Percentiles rank a stretch among this genome's conserved stretches.
Conservation (phyloP, 2,329 filamentous ascomycete genomes). For the Diaporthe caulivora region DNA sequence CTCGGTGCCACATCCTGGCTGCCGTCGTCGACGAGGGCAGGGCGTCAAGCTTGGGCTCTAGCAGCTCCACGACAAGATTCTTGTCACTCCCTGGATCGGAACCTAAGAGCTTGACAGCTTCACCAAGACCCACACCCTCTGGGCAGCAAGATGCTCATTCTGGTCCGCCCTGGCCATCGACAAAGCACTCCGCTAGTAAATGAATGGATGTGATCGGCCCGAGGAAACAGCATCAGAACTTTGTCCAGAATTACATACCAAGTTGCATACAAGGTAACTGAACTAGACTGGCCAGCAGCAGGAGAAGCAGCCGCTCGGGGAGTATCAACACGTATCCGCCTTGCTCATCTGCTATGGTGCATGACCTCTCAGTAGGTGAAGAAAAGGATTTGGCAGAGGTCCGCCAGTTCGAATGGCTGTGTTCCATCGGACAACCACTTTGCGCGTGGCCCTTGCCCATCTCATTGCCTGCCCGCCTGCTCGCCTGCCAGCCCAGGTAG, state of each 20-base stretch:
- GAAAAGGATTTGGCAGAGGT: not conserved
- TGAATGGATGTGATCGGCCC: not conserved
- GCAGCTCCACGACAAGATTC: not conserved
- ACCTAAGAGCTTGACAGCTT: slow-evolving; percentile 1
- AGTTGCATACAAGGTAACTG: not conserved
- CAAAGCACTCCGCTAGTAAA: not conserved
- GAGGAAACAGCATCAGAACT: not conserved
- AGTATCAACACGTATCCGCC: not conserved
- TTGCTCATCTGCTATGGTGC: not conserved
- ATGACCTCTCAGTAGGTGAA: not conserved
- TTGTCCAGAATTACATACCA: too few species aligned
- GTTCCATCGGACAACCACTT: not conserved
- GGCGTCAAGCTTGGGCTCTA: slow-evolving; percentile 21
- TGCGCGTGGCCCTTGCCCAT: not conserved
- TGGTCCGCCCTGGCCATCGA: not conserved
- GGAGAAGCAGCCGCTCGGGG: not conserved
- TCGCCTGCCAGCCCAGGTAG: not conserved
- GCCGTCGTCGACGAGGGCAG: not conserved
- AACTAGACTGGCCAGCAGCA: not conserved
- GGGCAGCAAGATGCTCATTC: not conserved
- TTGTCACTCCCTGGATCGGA: not conserved
- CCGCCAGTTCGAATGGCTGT: slow-evolving; percentile 10
- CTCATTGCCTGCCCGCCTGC: not conserved
- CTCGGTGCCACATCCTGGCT: slow-evolving; percentile 1
- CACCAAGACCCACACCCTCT: not conserved